Evolutionary conservation across 2,329 filamentous ascomycete species (phyloP), one percentile per base, ranked within the genome.

Genomic region (Fusarium pininemorale): DNA sequence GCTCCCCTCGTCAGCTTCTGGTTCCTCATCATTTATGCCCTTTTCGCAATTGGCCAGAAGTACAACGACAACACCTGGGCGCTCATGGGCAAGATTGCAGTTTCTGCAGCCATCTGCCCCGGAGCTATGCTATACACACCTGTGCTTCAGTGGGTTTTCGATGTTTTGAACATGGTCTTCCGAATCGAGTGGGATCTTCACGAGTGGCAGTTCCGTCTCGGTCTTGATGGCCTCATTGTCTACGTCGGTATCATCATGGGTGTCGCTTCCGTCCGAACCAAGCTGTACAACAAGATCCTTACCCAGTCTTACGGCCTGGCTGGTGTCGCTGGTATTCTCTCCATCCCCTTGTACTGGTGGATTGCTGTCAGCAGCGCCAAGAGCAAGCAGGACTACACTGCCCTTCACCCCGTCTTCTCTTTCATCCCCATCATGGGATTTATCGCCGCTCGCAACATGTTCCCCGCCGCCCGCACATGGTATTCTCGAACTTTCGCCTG

Each of bases 1-100:
- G 84, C 89, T 2, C 86, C 88, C 0, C 82, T 91, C 1, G 83
- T 87, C 41, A 90, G 85, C 47, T 90, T 91, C 77, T 92, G 90
- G 88, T 92, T 90, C 76, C 70, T 90, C 5, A 80, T 90, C 26
- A 81, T 89, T 13, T 91, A 86, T 74, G 73, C 82, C 39, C 90
- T 88, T 7, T 82, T 91, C 50, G 81, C 83, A 16, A 77, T 86
- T 28, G 82, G 82, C n/a, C 79, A 80, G 12, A 75, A 69, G 39
- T 78, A 79, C 67, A 90, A 90, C 73, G 77, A 81, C 18, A 83
- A 83, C 53, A 75, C 83, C 1, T 75, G 77, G 14, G 84, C 84
- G 22, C 73, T 91, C 3, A 45, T 87, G 26, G 77, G 77, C 26
- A 91, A 90, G 75, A 83, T 90, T 4, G 41, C 83, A 1, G 63